Conservation (phyloP, 257 asterid species). For the Echium plantagineum region DNA sequence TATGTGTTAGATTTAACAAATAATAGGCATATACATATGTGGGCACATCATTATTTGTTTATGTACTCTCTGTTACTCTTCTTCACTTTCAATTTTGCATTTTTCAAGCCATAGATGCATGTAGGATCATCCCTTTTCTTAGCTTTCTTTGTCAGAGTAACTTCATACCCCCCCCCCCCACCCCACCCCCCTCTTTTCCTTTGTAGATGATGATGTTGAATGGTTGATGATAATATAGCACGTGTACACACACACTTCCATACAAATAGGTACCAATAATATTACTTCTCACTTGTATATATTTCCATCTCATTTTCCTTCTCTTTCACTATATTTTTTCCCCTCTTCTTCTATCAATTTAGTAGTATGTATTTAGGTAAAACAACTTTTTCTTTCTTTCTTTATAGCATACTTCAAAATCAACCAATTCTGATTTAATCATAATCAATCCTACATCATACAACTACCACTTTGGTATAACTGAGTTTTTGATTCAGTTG, state of each 20-base stretch:
- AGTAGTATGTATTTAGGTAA: background rate
- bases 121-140: too few relatives aligned
- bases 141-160: too few relatives aligned
- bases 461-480: conserved; percentile 2
- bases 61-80: too few relatives aligned
- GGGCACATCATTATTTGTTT: background rate
- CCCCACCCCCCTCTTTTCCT: background rate
- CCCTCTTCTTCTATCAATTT: background rate
- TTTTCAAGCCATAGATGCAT: background rate
- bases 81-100: too few relatives aligned
- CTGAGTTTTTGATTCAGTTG: background rate
- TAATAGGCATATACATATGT: background rate
- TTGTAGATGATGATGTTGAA: conserved; percentile 31
- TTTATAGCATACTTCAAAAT: background rate
- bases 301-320: background rate
- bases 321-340: too few relatives aligned
- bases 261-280: conserved; percentile 17
- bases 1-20: conserved; percentile 7
- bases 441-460: conserved; percentile 3
- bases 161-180: too few relatives aligned
- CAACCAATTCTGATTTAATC: background rate
- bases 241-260: conserved; percentile 29
- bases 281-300: background rate
- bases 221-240: conserved; percentile 18
- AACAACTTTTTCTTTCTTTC: background rate